Base-by-base conservation (phyloP, 768 basidiomycete species). In the Kwoniella mangroviensis region DNA sequence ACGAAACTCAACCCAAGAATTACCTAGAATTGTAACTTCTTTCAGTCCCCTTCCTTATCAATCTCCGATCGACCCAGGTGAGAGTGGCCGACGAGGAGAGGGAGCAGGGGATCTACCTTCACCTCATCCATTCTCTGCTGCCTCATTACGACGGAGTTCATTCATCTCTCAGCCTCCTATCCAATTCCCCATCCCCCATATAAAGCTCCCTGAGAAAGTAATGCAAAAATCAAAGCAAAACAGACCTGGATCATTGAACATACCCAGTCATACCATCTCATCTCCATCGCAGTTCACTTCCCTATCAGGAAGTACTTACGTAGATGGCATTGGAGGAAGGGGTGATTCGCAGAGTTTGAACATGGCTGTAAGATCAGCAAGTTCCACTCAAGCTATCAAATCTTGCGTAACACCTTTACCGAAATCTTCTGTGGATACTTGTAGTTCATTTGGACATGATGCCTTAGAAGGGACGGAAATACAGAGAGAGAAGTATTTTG, bases 371-470 rank as follows among this genome's bases (percentile, higher is more conserved):
- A 13, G 19, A 49, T 49, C 53, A 4, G 21, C 28, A n/a, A 57
- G n/a, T 4, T 69, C 68, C 1, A 69, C 13, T n/a, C 5, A 26
- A 28, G 63, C 54, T 24, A 63, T 69, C 28, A 69, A 65, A 53
- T 69, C 68, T 7, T n/a, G 55, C 24, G 3, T n/a, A 19, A 22
- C 49, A 4, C 56, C 56, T 7, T 9, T 24, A 7, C 26, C 56
- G 4, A 26, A 43, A 60, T 42, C 2, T 22, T 60, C 58, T 15
- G 19, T 60, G 6, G 58, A 60, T 43, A 60, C 58, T 3, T 60
- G 40, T n/a, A 60, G 58, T 24, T 60, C 58, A 43, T 60, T 60
- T 24, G 58, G 58, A 42, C 17, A 41, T 21, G 42, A 60, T 42
- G 3, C 58, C 10, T 0, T 22, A 1, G 45, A 49, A 4, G 45